These are phyloP conservation scores for Silene conica DNA, from an alignment of 148 eudicot species.

Conservation along the genomic window DNA sequence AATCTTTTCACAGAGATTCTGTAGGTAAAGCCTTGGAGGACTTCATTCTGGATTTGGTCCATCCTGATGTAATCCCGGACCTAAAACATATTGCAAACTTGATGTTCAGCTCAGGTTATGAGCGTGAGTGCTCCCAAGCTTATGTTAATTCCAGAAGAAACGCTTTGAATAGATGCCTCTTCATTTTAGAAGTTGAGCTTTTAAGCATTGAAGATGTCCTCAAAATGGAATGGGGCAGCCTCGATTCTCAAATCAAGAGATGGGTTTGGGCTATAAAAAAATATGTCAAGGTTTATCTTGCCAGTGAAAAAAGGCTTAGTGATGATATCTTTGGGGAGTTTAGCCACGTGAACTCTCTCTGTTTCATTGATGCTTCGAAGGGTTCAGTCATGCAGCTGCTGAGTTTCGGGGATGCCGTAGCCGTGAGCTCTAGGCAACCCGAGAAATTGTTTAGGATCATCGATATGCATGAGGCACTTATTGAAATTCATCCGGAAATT, in stretches of 20 bases:
- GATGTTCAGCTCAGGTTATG: slow-evolving; percentile 65
- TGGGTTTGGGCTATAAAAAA: slow-evolving; percentile 73
- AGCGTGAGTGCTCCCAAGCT: slow-evolving; percentile 65
- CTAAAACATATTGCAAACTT: slow-evolving; percentile 58
- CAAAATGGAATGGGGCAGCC: slow-evolving; percentile 70
- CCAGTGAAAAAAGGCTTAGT: slow-evolving; percentile 60
- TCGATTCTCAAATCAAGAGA: slow-evolving; percentile 66
- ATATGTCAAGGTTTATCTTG: slow-evolving; percentile 73
- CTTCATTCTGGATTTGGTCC: slow-evolving; percentile 51
- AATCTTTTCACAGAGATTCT: slow-evolving; percentile 28
- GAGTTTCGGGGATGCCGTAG: slow-evolving; percentile 72
- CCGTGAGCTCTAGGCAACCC: slow-evolving; percentile 69
- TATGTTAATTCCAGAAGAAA: slow-evolving; percentile 57
- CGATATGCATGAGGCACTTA: slow-evolving; percentile 71
- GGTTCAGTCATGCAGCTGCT: slow-evolving; percentile 55
- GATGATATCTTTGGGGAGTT: slow-evolving; percentile 72
- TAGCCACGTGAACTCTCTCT: slow-evolving; percentile 40
- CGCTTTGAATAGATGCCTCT: slow-evolving; percentile 63
- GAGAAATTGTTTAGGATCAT: slow-evolving; percentile 70
- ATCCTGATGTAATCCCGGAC: slow-evolving; percentile 52
- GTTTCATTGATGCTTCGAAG: slow-evolving; percentile 70
- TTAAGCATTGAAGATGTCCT: slow-evolving; percentile 74
- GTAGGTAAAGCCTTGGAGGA: slow-evolving; percentile 34
- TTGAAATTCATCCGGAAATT: slow-evolving; percentile 49
- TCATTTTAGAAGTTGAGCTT: slow-evolving; percentile 61